Evolutionary conservation across 371 early-diverging fungal species (phyloP), one percentile per base, ranked within the genome.

Genomic region (Mucor piriformis): DNA sequence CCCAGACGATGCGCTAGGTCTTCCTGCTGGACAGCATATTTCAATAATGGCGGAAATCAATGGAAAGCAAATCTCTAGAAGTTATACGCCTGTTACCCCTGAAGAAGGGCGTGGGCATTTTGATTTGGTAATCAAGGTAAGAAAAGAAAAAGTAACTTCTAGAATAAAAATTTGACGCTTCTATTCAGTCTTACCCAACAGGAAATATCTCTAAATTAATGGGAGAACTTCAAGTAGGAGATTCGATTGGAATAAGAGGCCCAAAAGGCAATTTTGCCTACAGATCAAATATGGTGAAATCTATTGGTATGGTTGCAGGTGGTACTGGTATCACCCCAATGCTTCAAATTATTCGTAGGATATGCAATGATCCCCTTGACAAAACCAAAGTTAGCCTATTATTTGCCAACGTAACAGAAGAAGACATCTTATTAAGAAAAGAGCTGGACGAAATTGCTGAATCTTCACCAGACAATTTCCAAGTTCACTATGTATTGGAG

Each of bases 271-370:
- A 86, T 35, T 96, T 96, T 79, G 83, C 69, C 57, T 96, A 96
- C 81, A 77, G 73, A n/a, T 85, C 92, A 43, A 95, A 95, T 72
- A 84, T 93, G 83, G 83, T 85, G 47, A 77, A 83, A 29, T 79
- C 80, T 10, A 75, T 98, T 29, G 94, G 94, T 46, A 97, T 99
- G 97, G 88, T 98, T 64, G 92, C 94, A 42, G 96, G 95, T 43
- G 93, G 92, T 54, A 90, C 94, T 33, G 95, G 97, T 24, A 92
- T 96, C 65, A 94, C 97, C 0, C 97, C 97, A 24, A 96, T 96
- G 96, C 82, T 88, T 56, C 96, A 95, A 84, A 85, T 92, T 50
- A 84, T 92, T 49, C 83, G 85, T 54, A 88, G 88, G 25, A 78
- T 95, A 37, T 67, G 93, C 56, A 85, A 83, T 50, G 88, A 95